Conservation (phyloP, 305 asterid genomes). For the Vinca major region DNA sequence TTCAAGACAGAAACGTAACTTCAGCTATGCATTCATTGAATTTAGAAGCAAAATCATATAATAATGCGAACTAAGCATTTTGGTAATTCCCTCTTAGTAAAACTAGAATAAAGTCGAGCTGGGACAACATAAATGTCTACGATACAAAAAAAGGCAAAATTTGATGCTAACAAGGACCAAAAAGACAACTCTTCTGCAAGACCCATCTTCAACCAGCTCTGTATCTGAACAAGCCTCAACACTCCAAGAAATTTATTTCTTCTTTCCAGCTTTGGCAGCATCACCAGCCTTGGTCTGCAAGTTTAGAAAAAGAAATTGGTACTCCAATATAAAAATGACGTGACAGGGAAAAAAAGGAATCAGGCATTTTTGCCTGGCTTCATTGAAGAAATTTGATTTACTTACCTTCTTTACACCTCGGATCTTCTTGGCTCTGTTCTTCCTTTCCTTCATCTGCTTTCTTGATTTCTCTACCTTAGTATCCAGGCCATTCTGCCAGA, state of each 20-base stretch:
- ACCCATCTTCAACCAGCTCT: neutral
- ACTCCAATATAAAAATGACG: neutral
- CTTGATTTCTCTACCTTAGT: conserved; percentile 23
- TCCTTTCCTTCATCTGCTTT: conserved; percentile 22
- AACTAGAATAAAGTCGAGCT: neutral
- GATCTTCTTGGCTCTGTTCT: conserved; percentile 23
- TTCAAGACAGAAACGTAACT: neutral
- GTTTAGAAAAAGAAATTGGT: neutral
- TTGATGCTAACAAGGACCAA: neutral
- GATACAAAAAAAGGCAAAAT: neutral
- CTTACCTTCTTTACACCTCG: conserved; percentile 27
- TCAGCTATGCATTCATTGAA: neutral
- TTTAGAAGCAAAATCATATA: neutral
- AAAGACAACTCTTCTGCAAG: neutral
- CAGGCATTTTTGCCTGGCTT: neutral
- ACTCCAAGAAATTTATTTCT: conserved; percentile 15
- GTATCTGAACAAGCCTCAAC: neutral
- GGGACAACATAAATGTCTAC: neutral
- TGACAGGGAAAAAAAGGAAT: neutral
- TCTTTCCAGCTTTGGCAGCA: conserved; percentile 23
- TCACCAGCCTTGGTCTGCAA: conserved; percentile 25
- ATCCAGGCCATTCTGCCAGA: conserved; percentile 21
- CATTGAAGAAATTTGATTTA: neutral
- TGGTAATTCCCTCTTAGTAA: neutral
- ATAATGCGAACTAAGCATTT: neutral